These are phyloP conservation scores for Fusarium chuoi DNA, from an alignment of 2,329 filamentous ascomycete species.

Conservation along the genomic window DNA sequence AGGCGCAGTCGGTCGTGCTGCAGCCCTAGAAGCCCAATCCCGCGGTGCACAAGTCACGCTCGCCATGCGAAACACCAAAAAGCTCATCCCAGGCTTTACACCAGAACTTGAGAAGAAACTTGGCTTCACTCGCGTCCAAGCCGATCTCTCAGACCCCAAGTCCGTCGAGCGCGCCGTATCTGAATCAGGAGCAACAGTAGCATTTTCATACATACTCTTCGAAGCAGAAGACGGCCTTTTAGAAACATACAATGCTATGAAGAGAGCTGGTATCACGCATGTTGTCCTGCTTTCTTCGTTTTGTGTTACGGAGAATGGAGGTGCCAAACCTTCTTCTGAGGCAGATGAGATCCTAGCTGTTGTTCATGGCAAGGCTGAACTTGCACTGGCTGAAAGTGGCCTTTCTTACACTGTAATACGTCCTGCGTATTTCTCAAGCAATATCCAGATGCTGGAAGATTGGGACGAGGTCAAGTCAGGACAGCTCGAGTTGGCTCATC, in stretches of 20 bases:
- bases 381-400: conserved; percentile 1
- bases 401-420: background rate
- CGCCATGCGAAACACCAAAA: conserved; percentile 16
- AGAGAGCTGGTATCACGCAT: conserved; percentile 6
- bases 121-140: conserved; percentile 12
- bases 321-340: background rate
- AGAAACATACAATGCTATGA: conserved; percentile 9
- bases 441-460: conserved; percentile 3
- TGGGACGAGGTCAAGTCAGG: background rate
- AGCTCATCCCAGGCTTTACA: background rate
- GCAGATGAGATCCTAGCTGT: background rate
- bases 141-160: conserved; percentile 11
- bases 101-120: background rate
- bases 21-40: conserved; percentile 14
- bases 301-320: background rate
- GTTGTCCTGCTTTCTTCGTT: conserved; percentile 10
- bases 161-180: conserved; percentile 11
- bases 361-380: conserved; percentile 11
- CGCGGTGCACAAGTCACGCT: conserved; percentile 6
- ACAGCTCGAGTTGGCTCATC: background rate
- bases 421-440: conserved; percentile 16
- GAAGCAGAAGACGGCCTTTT: conserved; percentile 1
- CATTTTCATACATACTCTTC: conserved; percentile 19
- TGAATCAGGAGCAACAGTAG: conserved; percentile 5
- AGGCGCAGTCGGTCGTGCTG: conserved; percentile 18